Evolutionary conservation across 352 stramenopile genomes (phyloP).

Genomic region (Phytophthora hibernalis): DNA sequence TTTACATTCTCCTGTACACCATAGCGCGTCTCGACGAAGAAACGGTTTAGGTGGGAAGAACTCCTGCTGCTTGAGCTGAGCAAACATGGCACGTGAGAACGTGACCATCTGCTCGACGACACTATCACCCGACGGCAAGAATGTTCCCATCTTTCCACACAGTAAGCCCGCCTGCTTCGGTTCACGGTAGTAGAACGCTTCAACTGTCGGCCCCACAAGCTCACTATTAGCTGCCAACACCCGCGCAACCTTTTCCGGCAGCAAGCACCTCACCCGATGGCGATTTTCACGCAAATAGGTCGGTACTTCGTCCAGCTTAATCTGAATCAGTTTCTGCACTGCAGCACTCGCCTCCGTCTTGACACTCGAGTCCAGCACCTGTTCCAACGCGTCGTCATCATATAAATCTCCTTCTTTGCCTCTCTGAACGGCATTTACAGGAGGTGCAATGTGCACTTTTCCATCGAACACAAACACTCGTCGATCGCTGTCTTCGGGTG

Average conservation of each 20-base stretch:
- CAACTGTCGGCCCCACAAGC: slow-evolving; percentile 56
- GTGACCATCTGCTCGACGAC: slow-evolving; percentile 48
- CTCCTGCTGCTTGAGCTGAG: slow-evolving; percentile 81
- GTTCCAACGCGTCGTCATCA: slow-evolving; percentile 42
- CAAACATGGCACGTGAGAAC: slow-evolving; percentile 86
- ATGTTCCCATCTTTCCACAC: slow-evolving; percentile 64
- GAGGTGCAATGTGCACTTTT: slow-evolving; percentile 51
- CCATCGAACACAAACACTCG: slow-evolving; percentile 59
- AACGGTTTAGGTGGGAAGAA: slow-evolving; percentile 78
- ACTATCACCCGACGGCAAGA: slow-evolving; percentile 35
- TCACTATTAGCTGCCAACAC: slow-evolving; percentile 41
- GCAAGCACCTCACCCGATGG: slow-evolving; percentile 56
- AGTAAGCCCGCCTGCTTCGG: slow-evolving; percentile 52
- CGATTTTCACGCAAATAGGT: slow-evolving; percentile 55
- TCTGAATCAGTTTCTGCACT: slow-evolving; percentile 51
- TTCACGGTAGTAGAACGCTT: slow-evolving; percentile 82
- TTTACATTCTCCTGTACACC: slow-evolving; percentile 15
- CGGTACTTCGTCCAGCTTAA: slow-evolving; percentile 51
- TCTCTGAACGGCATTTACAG: slow-evolving; percentile 8
- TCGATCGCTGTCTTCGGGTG: slow-evolving; percentile 57
- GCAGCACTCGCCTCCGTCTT: slow-evolving; percentile 39
- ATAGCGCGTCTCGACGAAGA: slow-evolving; percentile 30
- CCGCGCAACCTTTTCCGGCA: slow-evolving; percentile 43
- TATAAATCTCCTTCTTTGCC: slow-evolving; percentile 23
- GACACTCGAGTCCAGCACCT: slow-evolving; percentile 33